Conservation (phyloP, 352 stramenopile species). For the Globisporangium cederbergense region DNA sequence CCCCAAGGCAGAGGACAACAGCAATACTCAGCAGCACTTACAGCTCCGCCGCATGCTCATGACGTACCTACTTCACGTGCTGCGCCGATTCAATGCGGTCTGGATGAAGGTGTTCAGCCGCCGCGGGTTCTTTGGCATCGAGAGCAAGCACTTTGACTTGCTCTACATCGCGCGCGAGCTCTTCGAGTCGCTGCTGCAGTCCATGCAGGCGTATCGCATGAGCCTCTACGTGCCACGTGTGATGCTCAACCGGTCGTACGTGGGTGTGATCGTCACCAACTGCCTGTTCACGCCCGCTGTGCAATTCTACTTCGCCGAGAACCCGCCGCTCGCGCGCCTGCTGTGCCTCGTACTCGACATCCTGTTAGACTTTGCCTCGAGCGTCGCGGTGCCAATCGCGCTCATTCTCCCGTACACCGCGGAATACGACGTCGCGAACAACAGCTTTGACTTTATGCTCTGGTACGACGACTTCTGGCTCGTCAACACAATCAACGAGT, state of each 20-base stretch:
- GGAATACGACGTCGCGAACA: conserved; percentile 3
- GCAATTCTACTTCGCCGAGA: background rate
- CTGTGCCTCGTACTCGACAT: conserved; percentile 19
- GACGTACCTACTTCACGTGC: background rate
- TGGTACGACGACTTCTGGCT: conserved; percentile 30
- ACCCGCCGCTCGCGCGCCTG: conserved; percentile 13
- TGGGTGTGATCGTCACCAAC: conserved; percentile 20
- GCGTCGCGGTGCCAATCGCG: conserved; percentile 15
- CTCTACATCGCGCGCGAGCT: conserved; percentile 23
- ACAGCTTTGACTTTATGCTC: conserved; percentile 6
- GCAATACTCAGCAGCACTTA: background rate
- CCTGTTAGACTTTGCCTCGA: conserved; percentile 19
- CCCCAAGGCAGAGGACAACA: background rate
- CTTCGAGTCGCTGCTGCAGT: conserved; percentile 24
- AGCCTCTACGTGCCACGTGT: conserved; percentile 12
- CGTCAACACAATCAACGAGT: conserved; percentile 25
- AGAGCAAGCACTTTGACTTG: conserved; percentile 21
- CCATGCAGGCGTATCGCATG: conserved; percentile 29
- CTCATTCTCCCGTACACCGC: conserved; percentile 15
- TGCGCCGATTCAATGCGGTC: background rate
- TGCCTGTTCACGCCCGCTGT: conserved; percentile 17
- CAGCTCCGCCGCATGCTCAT: background rate
- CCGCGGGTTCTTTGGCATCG: conserved; percentile 21
- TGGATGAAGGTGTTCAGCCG: conserved; percentile 7
- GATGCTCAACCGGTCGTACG: conserved; percentile 19